Conservation (phyloP, 164 flowering plant species). For the Stephania japonica region DNA sequence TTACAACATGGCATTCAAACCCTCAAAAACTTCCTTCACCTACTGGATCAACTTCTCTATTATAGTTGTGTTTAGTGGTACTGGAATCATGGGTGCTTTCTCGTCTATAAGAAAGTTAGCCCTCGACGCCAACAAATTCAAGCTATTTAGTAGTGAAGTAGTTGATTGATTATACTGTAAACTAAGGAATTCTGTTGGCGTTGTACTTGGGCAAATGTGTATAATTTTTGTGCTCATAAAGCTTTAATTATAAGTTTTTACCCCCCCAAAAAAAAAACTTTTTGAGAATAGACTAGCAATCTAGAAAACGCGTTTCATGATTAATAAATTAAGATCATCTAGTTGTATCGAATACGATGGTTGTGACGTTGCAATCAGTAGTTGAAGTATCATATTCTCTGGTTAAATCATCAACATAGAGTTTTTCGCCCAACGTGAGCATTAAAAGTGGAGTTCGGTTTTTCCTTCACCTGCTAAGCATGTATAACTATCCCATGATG, state of each 20-base stretch:
- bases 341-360: background rate
- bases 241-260: background rate
- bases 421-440: too few species aligned
- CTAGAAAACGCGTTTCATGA: background rate
- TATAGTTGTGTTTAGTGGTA: slow-evolving; percentile 63
- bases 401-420: too few species aligned
- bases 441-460: too few species aligned
- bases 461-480: too few species aligned
- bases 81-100: slow-evolving; percentile 78
- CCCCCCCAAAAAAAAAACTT: too few species aligned
- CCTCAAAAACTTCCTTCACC: slow-evolving; percentile 40
- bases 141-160: slow-evolving; percentile 72
- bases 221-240: background rate
- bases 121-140: slow-evolving; percentile 76
- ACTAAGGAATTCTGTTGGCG: background rate
- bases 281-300: background rate
- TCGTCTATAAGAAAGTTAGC: slow-evolving; percentile 69
- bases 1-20: slow-evolving; percentile 84
- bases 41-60: slow-evolving; percentile 67
- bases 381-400: background rate
- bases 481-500: too few species aligned
- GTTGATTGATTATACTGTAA: slow-evolving; percentile 32
- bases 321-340: background rate
- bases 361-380: background rate
- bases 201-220: background rate